These are phyloP conservation scores for Exophiala dermatitidis DNA, from an alignment of 2,329 filamentous ascomycete genomes.

Conservation along the genomic window DNA sequence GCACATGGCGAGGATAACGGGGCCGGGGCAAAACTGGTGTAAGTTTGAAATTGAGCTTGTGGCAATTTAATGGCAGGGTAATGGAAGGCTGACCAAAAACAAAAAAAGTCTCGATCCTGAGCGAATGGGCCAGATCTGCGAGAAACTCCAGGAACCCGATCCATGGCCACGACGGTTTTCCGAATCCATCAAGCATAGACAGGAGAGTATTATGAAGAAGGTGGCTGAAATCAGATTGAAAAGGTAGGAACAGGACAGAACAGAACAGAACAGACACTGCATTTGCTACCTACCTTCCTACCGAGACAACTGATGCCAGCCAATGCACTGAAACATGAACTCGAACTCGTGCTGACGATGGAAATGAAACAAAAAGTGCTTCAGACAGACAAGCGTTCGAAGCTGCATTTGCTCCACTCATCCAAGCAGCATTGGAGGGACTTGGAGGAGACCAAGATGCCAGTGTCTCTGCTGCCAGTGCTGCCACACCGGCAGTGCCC, in stretches of 20 bases:
- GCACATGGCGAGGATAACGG: not conserved
- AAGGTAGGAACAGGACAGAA: not conserved
- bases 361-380: not conserved
- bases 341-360: no score
- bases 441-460: not conserved
- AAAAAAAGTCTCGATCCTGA: slow-evolving; percentile 12
- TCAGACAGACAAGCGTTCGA: slow-evolving; percentile 9
- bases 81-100: not conserved
- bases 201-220: slow-evolving; percentile 6
- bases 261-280: no score
- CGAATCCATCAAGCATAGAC: slow-evolving; percentile 5
- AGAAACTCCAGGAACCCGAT: slow-evolving; percentile 16
- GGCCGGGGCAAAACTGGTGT: not conserved
- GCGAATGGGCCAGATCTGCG: slow-evolving; percentile 13
- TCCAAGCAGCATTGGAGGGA: slow-evolving; percentile 8
- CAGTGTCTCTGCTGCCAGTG: not conserved
- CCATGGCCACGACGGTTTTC: slow-evolving; percentile 14
- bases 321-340: no score
- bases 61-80: no score
- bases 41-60: no score
- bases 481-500: not conserved
- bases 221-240: slow-evolving; percentile 10
- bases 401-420: slow-evolving; percentile 12
- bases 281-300: no score
- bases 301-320: no score